Percentiles rank a stretch among this genome's conserved stretches.
Evolutionary conservation across 83 land plant species (phyloP).

Genomic region (Thuja plicata): DNA sequence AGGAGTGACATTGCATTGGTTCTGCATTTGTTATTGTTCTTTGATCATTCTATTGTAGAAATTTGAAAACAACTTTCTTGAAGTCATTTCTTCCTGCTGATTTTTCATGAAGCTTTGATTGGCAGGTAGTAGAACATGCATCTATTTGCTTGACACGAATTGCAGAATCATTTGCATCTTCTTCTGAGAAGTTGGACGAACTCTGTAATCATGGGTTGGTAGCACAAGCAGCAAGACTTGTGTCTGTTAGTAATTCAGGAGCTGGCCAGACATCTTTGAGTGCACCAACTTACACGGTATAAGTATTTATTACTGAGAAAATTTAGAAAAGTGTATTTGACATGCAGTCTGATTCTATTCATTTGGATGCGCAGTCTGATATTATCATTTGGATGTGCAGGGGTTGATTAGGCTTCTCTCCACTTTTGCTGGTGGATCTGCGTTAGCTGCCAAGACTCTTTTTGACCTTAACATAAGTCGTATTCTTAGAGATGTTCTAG

Average conservation of each 20-base stretch:
- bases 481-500: slow-evolving; percentile 60
- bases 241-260: slow-evolving; percentile 39
- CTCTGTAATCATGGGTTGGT: slow-evolving; percentile 83
- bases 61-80: not conserved
- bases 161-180: slow-evolving; percentile 57
- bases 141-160: slow-evolving; percentile 74
- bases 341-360: not conserved
- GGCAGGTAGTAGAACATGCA: slow-evolving; percentile 87
- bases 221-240: slow-evolving; percentile 52
- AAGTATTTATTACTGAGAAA: not conserved
- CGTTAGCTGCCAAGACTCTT: slow-evolving; percentile 70
- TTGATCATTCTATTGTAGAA: not conserved
- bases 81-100: not conserved
- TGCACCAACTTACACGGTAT: slow-evolving; percentile 67
- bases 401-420: slow-evolving; percentile 73
- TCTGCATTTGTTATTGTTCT: not conserved
- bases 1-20: not conserved
- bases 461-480: slow-evolving; percentile 72
- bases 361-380: not conserved
- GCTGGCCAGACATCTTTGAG: slow-evolving; percentile 52
- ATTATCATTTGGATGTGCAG: slow-evolving; percentile 37
- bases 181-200: slow-evolving; percentile 72
- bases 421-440: slow-evolving; percentile 75
- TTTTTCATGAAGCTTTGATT: not conserved
- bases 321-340: not conserved